Conservation (phyloP, 1,284 basidiomycete genomes). For the Chiua sp. region DNA sequence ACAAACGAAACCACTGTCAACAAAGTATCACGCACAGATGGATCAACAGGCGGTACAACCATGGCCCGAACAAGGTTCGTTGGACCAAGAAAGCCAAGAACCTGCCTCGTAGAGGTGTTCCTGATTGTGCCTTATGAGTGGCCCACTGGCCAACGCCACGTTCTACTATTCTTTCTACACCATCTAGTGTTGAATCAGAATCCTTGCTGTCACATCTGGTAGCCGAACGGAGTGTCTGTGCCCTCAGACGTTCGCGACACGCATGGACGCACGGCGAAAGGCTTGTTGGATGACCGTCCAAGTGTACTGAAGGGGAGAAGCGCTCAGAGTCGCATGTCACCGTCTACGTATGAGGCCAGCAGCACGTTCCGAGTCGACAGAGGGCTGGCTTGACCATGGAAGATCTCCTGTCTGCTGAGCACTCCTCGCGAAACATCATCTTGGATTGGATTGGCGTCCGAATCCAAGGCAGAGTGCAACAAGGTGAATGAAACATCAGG, state of each 20-base stretch:
- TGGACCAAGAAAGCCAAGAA: conserved; percentile 80
- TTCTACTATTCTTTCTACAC: not conserved
- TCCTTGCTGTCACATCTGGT: not conserved
- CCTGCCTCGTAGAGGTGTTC: not conserved
- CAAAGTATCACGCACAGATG: conserved; percentile 56
- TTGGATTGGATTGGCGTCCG: conserved; percentile 47
- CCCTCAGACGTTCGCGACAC: conserved; percentile 84
- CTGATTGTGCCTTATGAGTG: not conserved
- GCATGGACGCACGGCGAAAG: conserved; percentile 73
- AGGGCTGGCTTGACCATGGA: conserved; percentile 24
- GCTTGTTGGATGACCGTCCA: conserved; percentile 62
- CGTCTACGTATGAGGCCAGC: conserved; percentile 45
- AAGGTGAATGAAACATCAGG: conserved; percentile 56
- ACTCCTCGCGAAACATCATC: conserved; percentile 63
- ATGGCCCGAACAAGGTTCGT: conserved; percentile 65
- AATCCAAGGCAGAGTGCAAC: conserved; percentile 49
- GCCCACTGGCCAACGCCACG: not conserved
- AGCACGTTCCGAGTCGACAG: conserved; percentile 46
- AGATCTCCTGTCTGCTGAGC: conserved; percentile 29
- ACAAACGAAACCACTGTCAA: not conserved
- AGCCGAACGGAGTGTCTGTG: conserved; percentile 33
- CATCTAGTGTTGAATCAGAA: not conserved
- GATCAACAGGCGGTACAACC: conserved; percentile 71
- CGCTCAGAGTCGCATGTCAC: conserved; percentile 41
- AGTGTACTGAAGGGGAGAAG: conserved; percentile 64